Conservation (phyloP, 1,139 yeast genomes). For the Kodamaea plutei region DNA sequence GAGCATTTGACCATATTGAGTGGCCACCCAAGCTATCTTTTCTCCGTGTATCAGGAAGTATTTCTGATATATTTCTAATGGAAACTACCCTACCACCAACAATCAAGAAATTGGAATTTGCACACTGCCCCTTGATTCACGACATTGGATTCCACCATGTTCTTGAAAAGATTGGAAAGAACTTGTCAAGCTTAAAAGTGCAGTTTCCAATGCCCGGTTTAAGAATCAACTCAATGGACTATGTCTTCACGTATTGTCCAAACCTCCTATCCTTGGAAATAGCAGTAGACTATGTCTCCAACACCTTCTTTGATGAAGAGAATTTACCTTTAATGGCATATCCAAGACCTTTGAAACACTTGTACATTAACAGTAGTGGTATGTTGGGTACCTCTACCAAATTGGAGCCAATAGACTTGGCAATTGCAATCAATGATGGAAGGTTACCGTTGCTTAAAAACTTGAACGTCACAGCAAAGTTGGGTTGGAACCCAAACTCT, state of each 20-base stretch:
- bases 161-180: conserved; percentile 59
- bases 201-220: conserved; percentile 89
- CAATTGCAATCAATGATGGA: conserved; percentile 76
- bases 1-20: conserved; percentile 31
- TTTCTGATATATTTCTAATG: conserved; percentile 71
- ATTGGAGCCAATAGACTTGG: conserved; percentile 82
- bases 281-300: conserved; percentile 78
- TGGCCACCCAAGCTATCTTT: conserved; percentile 82
- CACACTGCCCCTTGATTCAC: conserved; percentile 79
- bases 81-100: conserved; percentile 67
- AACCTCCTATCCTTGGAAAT: conserved; percentile 57
- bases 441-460: conserved; percentile 64
- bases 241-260: conserved; percentile 72
- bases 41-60: conserved; percentile 82
- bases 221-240: conserved; percentile 65
- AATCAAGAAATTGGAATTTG: conserved; percentile 68
- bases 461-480: conserved; percentile 64
- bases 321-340: conserved; percentile 36
- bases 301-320: conserved; percentile 59
- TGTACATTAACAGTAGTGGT: conserved; percentile 82
- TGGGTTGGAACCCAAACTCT: conserved; percentile 84
- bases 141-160: conserved; percentile 60
- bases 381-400: conserved; percentile 80
- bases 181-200: conserved; percentile 58
- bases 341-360: conserved; percentile 56